Evolutionary conservation across 2,329 filamentous ascomycete genomes (phyloP).

Genomic region (Arthrocladium fulminans): DNA sequence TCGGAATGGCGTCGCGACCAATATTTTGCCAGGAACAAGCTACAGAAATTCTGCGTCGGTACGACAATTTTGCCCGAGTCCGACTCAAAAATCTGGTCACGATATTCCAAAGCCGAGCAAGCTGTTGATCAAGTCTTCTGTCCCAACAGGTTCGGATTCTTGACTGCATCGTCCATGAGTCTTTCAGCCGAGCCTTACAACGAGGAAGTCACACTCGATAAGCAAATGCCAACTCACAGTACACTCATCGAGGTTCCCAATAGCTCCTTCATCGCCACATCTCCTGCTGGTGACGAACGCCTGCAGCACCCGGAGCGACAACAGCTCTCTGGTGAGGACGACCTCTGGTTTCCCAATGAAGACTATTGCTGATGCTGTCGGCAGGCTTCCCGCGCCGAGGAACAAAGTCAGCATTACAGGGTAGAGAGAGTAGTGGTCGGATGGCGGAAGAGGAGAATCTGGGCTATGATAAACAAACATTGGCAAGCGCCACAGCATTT

Average conservation of each 20-base stretch:
- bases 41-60: not conserved
- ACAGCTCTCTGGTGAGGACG: not conserved
- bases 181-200: not conserved
- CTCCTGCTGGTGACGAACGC: not conserved
- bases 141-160: slow-evolving; percentile 5
- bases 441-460: no score
- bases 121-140: not conserved
- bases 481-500: no score
- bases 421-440: no score
- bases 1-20: not conserved
- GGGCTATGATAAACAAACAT: no score
- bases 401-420: no score
- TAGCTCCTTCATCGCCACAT: not conserved
- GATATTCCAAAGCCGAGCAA: not conserved
- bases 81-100: not conserved
- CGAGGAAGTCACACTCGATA: not conserved
- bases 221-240: not conserved
- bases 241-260: slow-evolving; percentile 4
- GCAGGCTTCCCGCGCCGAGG: not conserved
- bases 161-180: not conserved
- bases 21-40: not conserved
- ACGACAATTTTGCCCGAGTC: not conserved
- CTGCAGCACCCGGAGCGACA: no score
- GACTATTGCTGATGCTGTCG: not conserved
- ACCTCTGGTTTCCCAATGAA: not conserved